Evolutionary conservation across 1,139 yeast genomes (phyloP).

Genomic region (Sugiyamaella xylanicola): DNA sequence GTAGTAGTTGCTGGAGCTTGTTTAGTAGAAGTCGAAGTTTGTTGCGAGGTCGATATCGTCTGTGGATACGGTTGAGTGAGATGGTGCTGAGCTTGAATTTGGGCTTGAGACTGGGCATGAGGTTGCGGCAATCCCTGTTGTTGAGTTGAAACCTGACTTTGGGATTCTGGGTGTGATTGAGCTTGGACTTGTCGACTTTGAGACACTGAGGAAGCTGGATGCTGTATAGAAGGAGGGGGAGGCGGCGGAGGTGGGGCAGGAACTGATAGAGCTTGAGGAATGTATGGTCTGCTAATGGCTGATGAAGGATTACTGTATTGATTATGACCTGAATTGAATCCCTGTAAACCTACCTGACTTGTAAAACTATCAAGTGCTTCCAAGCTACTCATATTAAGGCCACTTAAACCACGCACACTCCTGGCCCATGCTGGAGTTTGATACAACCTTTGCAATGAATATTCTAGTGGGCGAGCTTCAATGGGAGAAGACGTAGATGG

Average conservation of each 20-base stretch:
- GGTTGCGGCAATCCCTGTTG: background rate
- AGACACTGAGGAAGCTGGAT: background rate
- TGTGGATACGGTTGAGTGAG: background rate
- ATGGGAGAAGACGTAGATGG: background rate
- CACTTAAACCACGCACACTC: background rate
- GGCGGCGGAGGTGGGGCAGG: background rate
- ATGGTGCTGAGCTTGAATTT: background rate
- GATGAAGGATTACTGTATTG: background rate
- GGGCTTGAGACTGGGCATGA: background rate
- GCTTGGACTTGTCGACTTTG: background rate
- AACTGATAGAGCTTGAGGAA: background rate
- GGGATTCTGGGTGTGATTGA: background rate
- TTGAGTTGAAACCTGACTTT: background rate
- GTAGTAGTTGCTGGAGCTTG: constrained; percentile 2
- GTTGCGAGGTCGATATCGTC: background rate
- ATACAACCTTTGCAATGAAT: background rate
- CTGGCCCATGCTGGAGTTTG: constrained; percentile 4
- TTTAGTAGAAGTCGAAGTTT: background rate
- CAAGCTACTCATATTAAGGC: constrained; percentile 2
- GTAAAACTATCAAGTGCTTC: background rate
- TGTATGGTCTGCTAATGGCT: background rate
- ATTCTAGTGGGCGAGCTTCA: background rate
- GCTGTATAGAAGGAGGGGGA: background rate
- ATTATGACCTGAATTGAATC: background rate
- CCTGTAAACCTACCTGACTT: background rate